These are phyloP conservation scores for Thermoascus crustaceus DNA, from an alignment of 2,329 filamentous ascomycete genomes.

Conservation along the genomic window DNA sequence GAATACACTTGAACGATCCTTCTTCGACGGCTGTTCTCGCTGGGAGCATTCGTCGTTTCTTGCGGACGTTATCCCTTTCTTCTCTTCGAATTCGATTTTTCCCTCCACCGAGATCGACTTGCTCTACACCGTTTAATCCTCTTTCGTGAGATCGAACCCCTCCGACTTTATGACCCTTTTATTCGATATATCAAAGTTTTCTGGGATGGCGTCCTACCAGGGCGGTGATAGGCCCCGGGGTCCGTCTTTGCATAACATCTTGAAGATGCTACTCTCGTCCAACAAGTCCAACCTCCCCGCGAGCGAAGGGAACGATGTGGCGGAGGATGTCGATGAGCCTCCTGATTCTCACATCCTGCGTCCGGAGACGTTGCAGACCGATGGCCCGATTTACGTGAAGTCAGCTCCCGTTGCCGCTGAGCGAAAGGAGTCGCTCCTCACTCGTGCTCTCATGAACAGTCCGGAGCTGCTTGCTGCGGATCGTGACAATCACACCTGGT, in stretches of 20 bases:
- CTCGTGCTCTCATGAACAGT: conserved; percentile 66
- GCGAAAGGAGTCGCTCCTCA: conserved; percentile 73
- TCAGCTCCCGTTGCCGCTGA: conserved; percentile 41
- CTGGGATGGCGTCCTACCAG: conserved; percentile 9
- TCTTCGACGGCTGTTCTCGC: no score
- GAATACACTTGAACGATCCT: no score
- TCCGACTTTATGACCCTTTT: neutral
- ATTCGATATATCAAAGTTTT: neutral
- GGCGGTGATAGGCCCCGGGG: conserved; percentile 3
- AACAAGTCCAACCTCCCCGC: conserved; percentile 29
- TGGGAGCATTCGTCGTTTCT: no score
- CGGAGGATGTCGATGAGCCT: conserved; percentile 78
- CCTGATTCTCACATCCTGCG: conserved; percentile 50
- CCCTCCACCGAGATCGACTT: no score
- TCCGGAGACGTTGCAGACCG: conserved; percentile 16
- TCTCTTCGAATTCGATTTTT: no score
- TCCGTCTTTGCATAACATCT: conserved; percentile 31
- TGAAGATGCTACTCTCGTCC: conserved; percentile 39
- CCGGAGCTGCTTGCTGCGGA: conserved; percentile 44
- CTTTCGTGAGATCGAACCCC: no score
- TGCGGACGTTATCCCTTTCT: no score
- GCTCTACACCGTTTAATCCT: no score
- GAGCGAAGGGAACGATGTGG: conserved; percentile 53
- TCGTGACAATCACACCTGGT: conserved; percentile 38
- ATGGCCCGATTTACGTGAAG: conserved; percentile 39